Evolutionary conservation across 495 filamentous ascomycete genomes (phyloP).

Genomic region (Letharia lupina): DNA sequence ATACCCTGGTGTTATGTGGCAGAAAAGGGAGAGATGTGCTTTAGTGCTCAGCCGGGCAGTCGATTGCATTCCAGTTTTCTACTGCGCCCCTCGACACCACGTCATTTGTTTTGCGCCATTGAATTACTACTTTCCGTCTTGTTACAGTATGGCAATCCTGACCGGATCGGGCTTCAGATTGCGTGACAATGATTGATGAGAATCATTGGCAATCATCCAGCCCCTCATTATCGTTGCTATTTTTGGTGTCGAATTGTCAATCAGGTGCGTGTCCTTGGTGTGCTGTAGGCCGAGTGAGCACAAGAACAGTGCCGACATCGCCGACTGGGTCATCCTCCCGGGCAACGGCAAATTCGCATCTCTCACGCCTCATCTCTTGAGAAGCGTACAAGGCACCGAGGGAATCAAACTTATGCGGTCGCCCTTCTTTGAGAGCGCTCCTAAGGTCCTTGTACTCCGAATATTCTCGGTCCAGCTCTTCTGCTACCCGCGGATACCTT

Average conservation of each 20-base stretch:
- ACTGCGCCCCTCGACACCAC: too few species aligned
- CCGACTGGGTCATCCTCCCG: background rate
- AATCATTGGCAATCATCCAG: background rate
- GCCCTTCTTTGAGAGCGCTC: background rate
- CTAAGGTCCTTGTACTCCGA: background rate
- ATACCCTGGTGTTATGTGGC: too few species aligned
- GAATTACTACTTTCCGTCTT: too few species aligned
- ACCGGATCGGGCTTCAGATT: too few species aligned
- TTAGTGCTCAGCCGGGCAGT: too few species aligned
- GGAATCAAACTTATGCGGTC: background rate
- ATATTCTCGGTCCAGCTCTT: background rate
- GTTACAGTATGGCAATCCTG: too few species aligned
- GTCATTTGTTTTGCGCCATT: too few species aligned
- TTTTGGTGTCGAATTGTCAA: background rate
- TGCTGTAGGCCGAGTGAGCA: background rate
- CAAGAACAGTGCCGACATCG: background rate
- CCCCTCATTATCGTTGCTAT: too few species aligned
- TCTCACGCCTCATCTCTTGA: background rate
- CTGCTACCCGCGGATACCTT: background rate
- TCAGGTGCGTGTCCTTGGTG: background rate
- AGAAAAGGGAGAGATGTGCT: too few species aligned
- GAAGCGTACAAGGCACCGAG: background rate
- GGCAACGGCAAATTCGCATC: background rate
- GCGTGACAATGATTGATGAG: background rate
- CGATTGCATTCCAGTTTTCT: too few species aligned